These are phyloP conservation scores for Populus tremula DNA, from an alignment of 345 rosid genomes.

Conservation along the genomic window DNA sequence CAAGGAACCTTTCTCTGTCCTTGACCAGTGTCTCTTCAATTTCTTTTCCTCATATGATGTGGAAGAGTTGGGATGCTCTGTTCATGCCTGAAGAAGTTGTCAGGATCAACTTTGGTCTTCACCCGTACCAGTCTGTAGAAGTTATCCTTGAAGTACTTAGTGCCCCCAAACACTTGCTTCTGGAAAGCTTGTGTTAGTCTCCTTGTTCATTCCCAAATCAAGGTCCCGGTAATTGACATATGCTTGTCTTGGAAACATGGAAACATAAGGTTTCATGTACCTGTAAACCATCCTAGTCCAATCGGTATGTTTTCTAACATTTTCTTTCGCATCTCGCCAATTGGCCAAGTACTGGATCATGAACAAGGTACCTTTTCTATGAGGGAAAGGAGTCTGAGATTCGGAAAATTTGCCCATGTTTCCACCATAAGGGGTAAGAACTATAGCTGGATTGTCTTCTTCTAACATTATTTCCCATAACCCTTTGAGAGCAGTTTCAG, in stretches of 20 bases:
- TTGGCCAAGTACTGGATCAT: not conserved
- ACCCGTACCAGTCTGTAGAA: not conserved
- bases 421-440: slow-evolving; percentile 20
- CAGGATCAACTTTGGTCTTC: too few species aligned
- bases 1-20: too few species aligned
- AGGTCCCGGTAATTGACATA: not conserved
- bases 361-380: slow-evolving; percentile 12
- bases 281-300: slow-evolving; percentile 30
- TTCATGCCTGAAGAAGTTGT: too few species aligned
- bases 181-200: not conserved
- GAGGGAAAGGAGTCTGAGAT: slow-evolving; percentile 17
- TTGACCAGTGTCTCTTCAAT: too few species aligned
- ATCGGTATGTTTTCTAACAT: not conserved
- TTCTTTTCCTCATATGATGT: too few species aligned
- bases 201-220: not conserved
- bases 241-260: not conserved
- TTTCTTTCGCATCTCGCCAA: slow-evolving; percentile 16
- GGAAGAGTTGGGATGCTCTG: too few species aligned
- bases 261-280: slow-evolving; percentile 31
- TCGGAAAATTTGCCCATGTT: slow-evolving; percentile 18
- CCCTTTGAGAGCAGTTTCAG: slow-evolving; percentile 6
- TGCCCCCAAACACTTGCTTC: not conserved
- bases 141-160: not conserved
- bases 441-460: not conserved
- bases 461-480: not conserved